Evolutionary conservation across 768 basidiomycete genomes (phyloP).

Genomic region (Leccinum subgranulosum): DNA sequence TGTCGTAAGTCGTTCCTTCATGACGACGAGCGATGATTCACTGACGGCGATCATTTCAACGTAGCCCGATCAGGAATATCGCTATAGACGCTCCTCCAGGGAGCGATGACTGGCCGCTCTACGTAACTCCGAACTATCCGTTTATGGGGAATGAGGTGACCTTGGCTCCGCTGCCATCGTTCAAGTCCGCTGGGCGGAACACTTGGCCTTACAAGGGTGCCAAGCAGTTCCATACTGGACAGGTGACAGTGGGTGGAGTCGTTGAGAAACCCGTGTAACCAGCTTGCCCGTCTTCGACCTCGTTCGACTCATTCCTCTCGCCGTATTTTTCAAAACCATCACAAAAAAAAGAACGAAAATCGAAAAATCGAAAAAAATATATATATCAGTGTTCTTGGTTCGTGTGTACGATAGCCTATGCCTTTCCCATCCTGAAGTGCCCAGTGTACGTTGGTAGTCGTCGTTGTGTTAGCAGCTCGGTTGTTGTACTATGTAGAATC

Average conservation of each 20-base stretch:
- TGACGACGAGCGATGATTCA: too few relatives aligned
- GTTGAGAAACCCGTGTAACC: neutral
- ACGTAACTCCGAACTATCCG: neutral
- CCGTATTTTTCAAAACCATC: neutral
- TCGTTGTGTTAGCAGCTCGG: neutral
- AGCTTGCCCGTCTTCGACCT: neutral
- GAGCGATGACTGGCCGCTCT: neutral
- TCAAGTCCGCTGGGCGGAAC: neutral
- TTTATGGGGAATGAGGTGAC: neutral
- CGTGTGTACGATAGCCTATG: neutral
- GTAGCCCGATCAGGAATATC: too few relatives aligned
- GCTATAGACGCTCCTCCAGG: neutral
- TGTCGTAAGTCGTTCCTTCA: too few relatives aligned
- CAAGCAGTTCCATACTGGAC: neutral
- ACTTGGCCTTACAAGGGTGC: neutral
- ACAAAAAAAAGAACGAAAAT: neutral
- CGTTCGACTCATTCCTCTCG: neutral
- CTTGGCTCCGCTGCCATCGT: neutral
- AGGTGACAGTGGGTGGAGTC: neutral
- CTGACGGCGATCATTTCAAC: too few relatives aligned
- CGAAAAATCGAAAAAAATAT: neutral
- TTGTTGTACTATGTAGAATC: neutral
- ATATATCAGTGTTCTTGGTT: neutral
- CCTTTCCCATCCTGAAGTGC: neutral
- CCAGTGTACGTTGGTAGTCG: neutral